These are phyloP conservation scores for Pseudogymnoascus sp. DNA, from an alignment of 2,329 filamentous ascomycete genomes.

Conservation along the genomic window DNA sequence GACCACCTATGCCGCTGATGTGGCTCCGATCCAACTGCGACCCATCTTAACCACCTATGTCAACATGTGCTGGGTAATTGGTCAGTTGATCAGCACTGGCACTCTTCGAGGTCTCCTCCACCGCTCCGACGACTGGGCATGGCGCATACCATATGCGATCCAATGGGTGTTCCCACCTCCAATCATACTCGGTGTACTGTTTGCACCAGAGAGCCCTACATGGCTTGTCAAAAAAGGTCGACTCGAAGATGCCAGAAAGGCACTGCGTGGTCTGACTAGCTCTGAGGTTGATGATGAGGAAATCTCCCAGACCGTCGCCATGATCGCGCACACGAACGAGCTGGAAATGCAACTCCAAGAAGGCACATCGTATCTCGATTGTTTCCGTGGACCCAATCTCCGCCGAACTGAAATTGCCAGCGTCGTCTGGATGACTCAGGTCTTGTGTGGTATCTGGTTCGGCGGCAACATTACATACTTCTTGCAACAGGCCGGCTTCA, in stretches of 20 bases:
- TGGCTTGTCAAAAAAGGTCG: constrained; percentile 16
- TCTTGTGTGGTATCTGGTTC: constrained; percentile 52
- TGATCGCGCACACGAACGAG: constrained; percentile 39
- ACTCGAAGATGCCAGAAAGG: constrained; percentile 16
- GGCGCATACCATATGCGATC: constrained; percentile 35
- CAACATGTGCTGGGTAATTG: constrained; percentile 10
- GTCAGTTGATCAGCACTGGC: constrained; percentile 33
- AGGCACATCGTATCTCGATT: constrained; percentile 35
- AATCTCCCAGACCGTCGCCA: constrained; percentile 23
- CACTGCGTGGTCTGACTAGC: not conserved
- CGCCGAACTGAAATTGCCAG: constrained; percentile 40
- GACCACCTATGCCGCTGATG: constrained; percentile 24
- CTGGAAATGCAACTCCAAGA: constrained; percentile 36
- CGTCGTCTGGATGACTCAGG: constrained; percentile 38
- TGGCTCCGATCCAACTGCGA: constrained; percentile 2
- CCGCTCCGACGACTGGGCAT: constrained; percentile 38
- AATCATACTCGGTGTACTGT: not conserved
- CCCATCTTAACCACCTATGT: constrained; percentile 5
- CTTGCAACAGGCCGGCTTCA: constrained; percentile 37
- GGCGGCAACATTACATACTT: constrained; percentile 40
- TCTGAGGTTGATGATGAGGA: not conserved
- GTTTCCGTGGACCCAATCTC: constrained; percentile 40
- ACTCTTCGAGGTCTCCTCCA: constrained; percentile 37
- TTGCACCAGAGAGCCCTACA: not conserved
- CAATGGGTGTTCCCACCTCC: not conserved